Percentiles rank a stretch among this genome's conserved stretches.
These are phyloP conservation scores for Candida pini DNA, from an alignment of 805 yeast genomes.

Conservation along the genomic window DNA sequence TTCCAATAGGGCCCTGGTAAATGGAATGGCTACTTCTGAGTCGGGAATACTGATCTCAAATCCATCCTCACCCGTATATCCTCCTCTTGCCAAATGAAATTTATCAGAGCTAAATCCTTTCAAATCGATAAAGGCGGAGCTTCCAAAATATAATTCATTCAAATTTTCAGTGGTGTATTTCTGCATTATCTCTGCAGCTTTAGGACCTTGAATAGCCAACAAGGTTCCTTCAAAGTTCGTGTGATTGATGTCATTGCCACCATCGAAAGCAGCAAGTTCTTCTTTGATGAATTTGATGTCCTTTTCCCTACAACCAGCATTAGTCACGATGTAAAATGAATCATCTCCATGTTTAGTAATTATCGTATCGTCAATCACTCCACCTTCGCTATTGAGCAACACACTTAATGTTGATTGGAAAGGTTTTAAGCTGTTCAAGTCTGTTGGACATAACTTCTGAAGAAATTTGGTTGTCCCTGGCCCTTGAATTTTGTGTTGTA, in stretches of 20 bases:
- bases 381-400: slow-evolving; percentile 61
- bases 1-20: slow-evolving; percentile 55
- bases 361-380: slow-evolving; percentile 91
- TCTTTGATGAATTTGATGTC: slow-evolving; percentile 60
- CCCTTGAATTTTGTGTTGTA: slow-evolving; percentile 80
- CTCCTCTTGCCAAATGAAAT: slow-evolving; percentile 86
- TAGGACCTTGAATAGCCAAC: slow-evolving; percentile 91
- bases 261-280: slow-evolving; percentile 37
- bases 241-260: slow-evolving; percentile 22
- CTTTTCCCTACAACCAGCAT: slow-evolving; percentile 89
- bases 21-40: slow-evolving; percentile 44
- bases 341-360: slow-evolving; percentile 79
- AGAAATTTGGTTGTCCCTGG: slow-evolving; percentile 59
- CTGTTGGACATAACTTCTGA: slow-evolving; percentile 85
- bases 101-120: slow-evolving; percentile 34
- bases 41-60: slow-evolving; percentile 82
- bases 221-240: slow-evolving; percentile 64
- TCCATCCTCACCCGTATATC: slow-evolving; percentile 98
- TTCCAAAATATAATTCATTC: slow-evolving; percentile 66
- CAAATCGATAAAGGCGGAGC: slow-evolving; percentile 43
- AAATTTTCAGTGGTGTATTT: slow-evolving; percentile 58
- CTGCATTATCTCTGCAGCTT: slow-evolving; percentile 62
- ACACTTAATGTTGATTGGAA: slow-evolving; percentile 74
- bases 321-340: slow-evolving; percentile 80
- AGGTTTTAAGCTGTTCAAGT: slow-evolving; percentile 49